These are phyloP conservation scores for Pinus taeda DNA, from an alignment of 75 land plant genomes.

Conservation along the genomic window DNA sequence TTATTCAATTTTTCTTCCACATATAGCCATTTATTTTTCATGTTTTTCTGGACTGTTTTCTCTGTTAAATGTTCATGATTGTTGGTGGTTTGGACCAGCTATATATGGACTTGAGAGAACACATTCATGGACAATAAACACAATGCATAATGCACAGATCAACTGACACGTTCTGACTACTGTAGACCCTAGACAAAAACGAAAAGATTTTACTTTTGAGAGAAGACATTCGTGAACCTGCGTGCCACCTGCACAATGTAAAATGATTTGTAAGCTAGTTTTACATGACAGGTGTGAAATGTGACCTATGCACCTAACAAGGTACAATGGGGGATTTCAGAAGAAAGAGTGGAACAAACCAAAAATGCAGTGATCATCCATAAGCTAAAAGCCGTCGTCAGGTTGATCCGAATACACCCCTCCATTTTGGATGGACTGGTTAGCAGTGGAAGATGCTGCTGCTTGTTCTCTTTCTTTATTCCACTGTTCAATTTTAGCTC, in stretches of 20 bases:
- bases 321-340: background rate
- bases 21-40: too few species aligned
- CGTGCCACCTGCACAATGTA: slow-evolving; percentile 72
- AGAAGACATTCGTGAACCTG: slow-evolving; percentile 46
- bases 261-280: slow-evolving; percentile 46
- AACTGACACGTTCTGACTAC: background rate
- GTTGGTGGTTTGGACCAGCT: too few species aligned
- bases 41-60: too few species aligned
- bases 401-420: slow-evolving; percentile 1
- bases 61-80: too few species aligned
- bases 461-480: slow-evolving; percentile 73
- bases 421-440: background rate
- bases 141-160: background rate
- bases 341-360: slow-evolving; percentile 5
- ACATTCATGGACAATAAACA: too few species aligned
- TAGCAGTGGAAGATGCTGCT: slow-evolving; percentile 11
- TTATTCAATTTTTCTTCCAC: too few species aligned
- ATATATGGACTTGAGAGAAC: too few species aligned
- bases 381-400: slow-evolving; percentile 4
- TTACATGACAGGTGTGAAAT: slow-evolving; percentile 5
- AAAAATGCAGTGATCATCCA: background rate
- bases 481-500: slow-evolving; percentile 88
- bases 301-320: background rate
- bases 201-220: slow-evolving; percentile 9
- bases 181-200: background rate